These are phyloP conservation scores for Cladosporium sp. DNA, from an alignment of 2,329 filamentous ascomycete species.

Conservation along the genomic window DNA sequence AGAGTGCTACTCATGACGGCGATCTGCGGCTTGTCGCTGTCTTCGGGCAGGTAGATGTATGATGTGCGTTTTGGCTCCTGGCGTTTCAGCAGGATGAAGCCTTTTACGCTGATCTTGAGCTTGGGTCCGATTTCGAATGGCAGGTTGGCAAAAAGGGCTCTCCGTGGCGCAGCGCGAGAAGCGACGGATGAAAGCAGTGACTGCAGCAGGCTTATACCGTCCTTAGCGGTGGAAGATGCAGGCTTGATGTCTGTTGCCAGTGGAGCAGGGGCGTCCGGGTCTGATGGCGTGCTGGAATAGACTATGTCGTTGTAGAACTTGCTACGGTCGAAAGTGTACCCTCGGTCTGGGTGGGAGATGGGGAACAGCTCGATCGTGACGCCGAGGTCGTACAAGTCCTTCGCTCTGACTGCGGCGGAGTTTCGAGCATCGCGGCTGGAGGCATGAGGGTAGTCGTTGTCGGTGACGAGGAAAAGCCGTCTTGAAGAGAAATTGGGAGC, in stretches of 20 bases:
- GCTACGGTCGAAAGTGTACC: constrained; percentile 65
- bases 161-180: constrained; percentile 78
- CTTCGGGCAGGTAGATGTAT: constrained; percentile 68
- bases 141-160: constrained; percentile 80
- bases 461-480: constrained; percentile 90
- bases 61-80: constrained; percentile 76
- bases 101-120: constrained; percentile 83
- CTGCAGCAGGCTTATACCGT: constrained; percentile 71
- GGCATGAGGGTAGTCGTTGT: constrained; percentile 80
- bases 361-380: constrained; percentile 91
- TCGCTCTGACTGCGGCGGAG: constrained; percentile 77
- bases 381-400: constrained; percentile 89
- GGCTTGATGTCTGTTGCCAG: constrained; percentile 48
- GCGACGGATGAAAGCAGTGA: constrained; percentile 82
- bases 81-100: constrained; percentile 80
- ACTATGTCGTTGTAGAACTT: constrained; percentile 97
- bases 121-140: constrained; percentile 80
- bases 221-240: constrained; percentile 56
- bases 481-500: constrained; percentile 90
- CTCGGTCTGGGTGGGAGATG: constrained; percentile 59
- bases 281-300: constrained; percentile 65
- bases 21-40: constrained; percentile 78
- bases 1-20: constrained; percentile 67
- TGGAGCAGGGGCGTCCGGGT: constrained; percentile 60
- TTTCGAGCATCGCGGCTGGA: constrained; percentile 66